Percentiles rank a stretch among this genome's conserved stretches.
Conservation (phyloP, 1,284 basidiomycete genomes). For the Fomitopsis palustris region DNA sequence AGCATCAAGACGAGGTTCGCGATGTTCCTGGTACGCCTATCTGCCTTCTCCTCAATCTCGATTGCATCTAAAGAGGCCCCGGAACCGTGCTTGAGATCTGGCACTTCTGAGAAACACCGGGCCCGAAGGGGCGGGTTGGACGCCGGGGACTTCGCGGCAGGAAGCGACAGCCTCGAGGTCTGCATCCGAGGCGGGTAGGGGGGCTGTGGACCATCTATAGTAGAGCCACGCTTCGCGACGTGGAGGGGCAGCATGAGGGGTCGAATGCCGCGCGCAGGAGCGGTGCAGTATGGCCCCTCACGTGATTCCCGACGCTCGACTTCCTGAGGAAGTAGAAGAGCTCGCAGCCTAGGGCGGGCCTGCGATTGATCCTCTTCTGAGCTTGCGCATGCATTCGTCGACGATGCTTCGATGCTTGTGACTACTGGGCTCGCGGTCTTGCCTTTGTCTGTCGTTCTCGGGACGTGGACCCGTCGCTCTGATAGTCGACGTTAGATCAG, state of each 20-base stretch:
- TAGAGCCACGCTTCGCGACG: conserved; percentile 2
- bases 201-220: background rate
- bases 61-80: background rate
- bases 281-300: conserved; percentile 5
- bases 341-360: conserved; percentile 8
- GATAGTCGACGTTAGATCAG: background rate
- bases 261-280: conserved; percentile 8
- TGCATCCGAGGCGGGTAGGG: too few species aligned
- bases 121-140: background rate
- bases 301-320: conserved; percentile 8
- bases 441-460: background rate
- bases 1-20: conserved; percentile 18
- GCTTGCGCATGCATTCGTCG: background rate
- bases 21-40: conserved; percentile 11
- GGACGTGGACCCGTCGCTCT: background rate
- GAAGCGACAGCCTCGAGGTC: background rate
- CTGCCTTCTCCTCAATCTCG: background rate
- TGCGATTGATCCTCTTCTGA: background rate
- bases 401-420: background rate
- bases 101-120: background rate
- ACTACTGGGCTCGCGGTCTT: background rate
- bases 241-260: conserved; percentile 18
- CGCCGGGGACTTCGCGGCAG: background rate
- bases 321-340: conserved; percentile 18
- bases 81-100: background rate